Percentiles rank a stretch among this genome's conserved stretches.
Evolutionary conservation across 2,329 filamentous ascomycete species (phyloP).

Genomic region (Karstenula rhodostoma): DNA sequence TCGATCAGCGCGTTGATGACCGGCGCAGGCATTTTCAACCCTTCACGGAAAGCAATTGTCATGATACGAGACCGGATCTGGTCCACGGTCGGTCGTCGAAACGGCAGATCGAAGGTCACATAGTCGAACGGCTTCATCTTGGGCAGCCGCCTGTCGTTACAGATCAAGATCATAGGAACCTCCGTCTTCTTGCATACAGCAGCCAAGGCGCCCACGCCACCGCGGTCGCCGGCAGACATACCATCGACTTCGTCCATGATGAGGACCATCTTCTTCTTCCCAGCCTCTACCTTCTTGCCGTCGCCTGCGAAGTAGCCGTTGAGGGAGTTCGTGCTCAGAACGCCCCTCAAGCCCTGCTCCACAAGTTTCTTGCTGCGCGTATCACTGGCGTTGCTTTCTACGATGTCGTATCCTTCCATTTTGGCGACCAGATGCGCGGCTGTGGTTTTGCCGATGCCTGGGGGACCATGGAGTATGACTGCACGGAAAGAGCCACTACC

Average conservation of each 20-base stretch:
- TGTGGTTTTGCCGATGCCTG: slow-evolving; percentile 97
- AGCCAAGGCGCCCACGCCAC: slow-evolving; percentile 91
- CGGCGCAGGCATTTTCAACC: slow-evolving; percentile 80
- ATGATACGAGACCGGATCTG: slow-evolving; percentile 91
- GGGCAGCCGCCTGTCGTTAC: slow-evolving; percentile 88
- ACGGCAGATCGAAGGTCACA: slow-evolving; percentile 83
- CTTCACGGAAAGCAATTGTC: slow-evolving; percentile 93
- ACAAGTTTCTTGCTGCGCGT: slow-evolving; percentile 95
- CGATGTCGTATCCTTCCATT: slow-evolving; percentile 88
- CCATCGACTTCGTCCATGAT: slow-evolving; percentile 99
- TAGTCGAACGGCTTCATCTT: slow-evolving; percentile 99
- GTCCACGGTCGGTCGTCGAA: slow-evolving; percentile 87
- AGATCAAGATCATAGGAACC: slow-evolving; percentile 95
- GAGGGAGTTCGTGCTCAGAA: slow-evolving; percentile 92
- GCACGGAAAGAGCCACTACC: slow-evolving; percentile 84
- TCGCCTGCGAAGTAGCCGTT: slow-evolving; percentile 89
- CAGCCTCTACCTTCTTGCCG: slow-evolving; percentile 77
- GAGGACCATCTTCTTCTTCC: slow-evolving; percentile 91
- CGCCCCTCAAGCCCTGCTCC: slow-evolving; percentile 84
- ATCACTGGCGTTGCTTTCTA: slow-evolving; percentile 97
- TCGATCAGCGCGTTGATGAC: slow-evolving; percentile 95
- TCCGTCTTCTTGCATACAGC: slow-evolving; percentile 95
- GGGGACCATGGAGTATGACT: slow-evolving; percentile 94
- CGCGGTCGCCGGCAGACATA: slow-evolving; percentile 96
- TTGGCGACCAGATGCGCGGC: slow-evolving; percentile 94